A percentile compares a stretch with the other conserved stretches of the same genome.
These are phyloP conservation scores for Deinandra increscens DNA, from an alignment of 129 eudicot species.

Conservation along the genomic window DNA sequence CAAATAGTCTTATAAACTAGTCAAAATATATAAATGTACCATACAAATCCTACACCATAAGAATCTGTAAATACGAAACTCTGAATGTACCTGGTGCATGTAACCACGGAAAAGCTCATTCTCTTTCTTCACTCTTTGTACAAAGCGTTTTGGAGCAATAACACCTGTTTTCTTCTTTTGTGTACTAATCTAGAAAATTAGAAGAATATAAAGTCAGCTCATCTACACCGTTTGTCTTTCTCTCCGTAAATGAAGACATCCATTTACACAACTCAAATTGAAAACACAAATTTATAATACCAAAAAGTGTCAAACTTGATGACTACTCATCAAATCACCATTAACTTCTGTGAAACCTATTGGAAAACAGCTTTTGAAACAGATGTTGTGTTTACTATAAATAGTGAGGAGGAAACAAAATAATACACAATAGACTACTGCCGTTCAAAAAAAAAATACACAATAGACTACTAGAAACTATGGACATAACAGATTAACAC, in stretches of 20 bases:
- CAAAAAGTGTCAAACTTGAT: too few relatives aligned
- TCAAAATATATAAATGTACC: neutral
- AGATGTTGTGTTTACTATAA: too few relatives aligned
- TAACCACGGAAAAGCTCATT: conserved; percentile 81
- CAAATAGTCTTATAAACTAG: too few relatives aligned
- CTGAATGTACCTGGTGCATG: conserved; percentile 78
- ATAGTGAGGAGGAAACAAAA: too few relatives aligned
- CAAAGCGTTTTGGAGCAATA: conserved; percentile 59
- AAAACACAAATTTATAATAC: too few relatives aligned
- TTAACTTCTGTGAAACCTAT: too few relatives aligned
- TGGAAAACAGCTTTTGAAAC: too few relatives aligned
- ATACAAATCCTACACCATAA: neutral
- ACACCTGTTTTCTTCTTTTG: conserved; percentile 98
- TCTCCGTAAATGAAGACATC: too few relatives aligned
- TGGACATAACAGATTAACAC: neutral
- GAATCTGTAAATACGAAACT: neutral
- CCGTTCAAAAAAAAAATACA: too few relatives aligned
- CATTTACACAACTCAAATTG: too few relatives aligned
- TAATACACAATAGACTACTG: too few relatives aligned
- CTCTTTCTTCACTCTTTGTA: conserved; percentile 75
- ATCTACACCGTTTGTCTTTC: neutral
- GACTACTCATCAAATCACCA: too few relatives aligned
- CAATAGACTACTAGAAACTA: neutral
- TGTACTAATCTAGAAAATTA: conserved; percentile 58
- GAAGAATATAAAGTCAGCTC: conserved; percentile 13